These are phyloP conservation scores for Auricularia sp. DNA, from an alignment of 768 basidiomycete species.

Conservation along the genomic window DNA sequence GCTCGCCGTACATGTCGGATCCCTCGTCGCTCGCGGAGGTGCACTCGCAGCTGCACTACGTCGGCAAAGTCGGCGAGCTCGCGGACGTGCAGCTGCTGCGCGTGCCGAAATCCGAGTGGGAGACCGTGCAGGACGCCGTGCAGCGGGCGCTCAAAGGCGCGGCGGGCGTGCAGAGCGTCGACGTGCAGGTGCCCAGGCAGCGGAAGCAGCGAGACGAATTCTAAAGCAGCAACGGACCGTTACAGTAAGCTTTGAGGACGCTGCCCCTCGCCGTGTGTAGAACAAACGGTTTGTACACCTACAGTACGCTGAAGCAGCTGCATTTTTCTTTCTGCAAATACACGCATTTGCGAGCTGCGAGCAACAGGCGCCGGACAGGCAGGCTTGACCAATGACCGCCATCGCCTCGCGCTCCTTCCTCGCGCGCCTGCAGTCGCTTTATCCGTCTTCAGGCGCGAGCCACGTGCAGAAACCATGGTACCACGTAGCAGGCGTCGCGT, in stretches of 20 bases:
- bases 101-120: slow-evolving; percentile 32
- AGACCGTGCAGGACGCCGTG: slow-evolving; percentile 22
- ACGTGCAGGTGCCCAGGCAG: slow-evolving; percentile 25
- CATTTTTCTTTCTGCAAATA: too few species aligned
- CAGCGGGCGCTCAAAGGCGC: slow-evolving; percentile 20
- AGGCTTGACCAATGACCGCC: slow-evolving; percentile 14
- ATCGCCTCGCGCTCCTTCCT: slow-evolving; percentile 36
- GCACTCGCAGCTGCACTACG: slow-evolving; percentile 27
- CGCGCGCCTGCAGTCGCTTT: slow-evolving; percentile 33
- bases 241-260: too few species aligned
- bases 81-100: slow-evolving; percentile 37
- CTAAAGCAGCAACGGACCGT: not conserved
- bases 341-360: too few species aligned
- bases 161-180: slow-evolving; percentile 26
- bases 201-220: not conserved
- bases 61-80: slow-evolving; percentile 34
- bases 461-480: slow-evolving; percentile 45
- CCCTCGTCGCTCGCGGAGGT: slow-evolving; percentile 24
- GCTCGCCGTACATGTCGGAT: slow-evolving; percentile 23
- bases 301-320: too few species aligned
- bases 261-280: too few species aligned
- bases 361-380: too few species aligned
- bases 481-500: slow-evolving; percentile 45
- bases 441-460: slow-evolving; percentile 24
- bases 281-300: too few species aligned